Percentiles rank a stretch among this genome's conserved stretches.
Evolutionary conservation across 495 filamentous ascomycete species (phyloP).

Genomic region (Penicillium silybi): DNA sequence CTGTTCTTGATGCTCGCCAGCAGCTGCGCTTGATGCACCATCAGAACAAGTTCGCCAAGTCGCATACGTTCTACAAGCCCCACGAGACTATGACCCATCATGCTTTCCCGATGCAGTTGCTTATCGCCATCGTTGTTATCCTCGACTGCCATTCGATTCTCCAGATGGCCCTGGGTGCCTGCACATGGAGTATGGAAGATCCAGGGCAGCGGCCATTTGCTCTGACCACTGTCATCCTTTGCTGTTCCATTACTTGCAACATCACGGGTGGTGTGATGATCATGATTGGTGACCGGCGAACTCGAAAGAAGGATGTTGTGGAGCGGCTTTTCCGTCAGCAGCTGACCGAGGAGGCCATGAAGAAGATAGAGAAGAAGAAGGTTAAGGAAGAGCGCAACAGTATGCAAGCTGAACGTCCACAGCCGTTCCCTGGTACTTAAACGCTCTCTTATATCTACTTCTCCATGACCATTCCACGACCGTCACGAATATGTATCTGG

Average conservation of each 20-base stretch:
- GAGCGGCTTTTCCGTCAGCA: conserved; percentile 70
- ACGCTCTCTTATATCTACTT: neutral
- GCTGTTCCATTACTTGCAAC: conserved; percentile 69
- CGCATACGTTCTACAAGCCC: conserved; percentile 81
- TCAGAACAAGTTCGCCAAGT: conserved; percentile 68
- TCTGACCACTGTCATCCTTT: conserved; percentile 73
- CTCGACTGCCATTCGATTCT: conserved; percentile 70
- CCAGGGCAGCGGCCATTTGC: conserved; percentile 56
- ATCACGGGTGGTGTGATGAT: conserved; percentile 68
- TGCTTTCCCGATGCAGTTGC: conserved; percentile 67
- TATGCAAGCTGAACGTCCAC: conserved; percentile 6
- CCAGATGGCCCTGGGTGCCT: conserved; percentile 70
- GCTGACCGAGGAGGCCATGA: conserved; percentile 67
- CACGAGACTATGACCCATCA: conserved; percentile 77
- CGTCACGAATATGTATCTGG: conserved; percentile 6
- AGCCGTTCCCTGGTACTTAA: conserved; percentile 11
- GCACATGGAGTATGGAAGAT: conserved; percentile 69
- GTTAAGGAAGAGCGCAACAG: conserved; percentile 40
- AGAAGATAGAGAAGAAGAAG: conserved; percentile 62
- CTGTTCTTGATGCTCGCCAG: conserved; percentile 59
- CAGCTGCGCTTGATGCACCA: conserved; percentile 64
- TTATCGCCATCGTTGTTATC: conserved; percentile 68
- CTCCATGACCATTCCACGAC: conserved; percentile 14
- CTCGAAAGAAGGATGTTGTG: conserved; percentile 77
- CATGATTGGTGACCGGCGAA: conserved; percentile 63